Conservation (phyloP, 345 rosid species). For the Eucalyptus marginata region DNA sequence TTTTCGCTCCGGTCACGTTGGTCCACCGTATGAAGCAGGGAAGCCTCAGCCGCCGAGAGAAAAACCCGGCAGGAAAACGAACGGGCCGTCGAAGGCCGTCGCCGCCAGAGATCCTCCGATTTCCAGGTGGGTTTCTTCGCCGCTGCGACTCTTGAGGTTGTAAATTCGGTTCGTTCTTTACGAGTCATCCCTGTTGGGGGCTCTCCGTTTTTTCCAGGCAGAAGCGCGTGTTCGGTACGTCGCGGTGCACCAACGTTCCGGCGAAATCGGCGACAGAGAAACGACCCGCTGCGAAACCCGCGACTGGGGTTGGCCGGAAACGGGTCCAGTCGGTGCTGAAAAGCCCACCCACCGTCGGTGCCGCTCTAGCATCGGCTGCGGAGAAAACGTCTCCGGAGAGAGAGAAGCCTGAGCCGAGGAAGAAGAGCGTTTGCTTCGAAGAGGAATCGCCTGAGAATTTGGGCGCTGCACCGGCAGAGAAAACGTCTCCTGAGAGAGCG, state of each 20-base stretch:
- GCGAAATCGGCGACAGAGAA: background rate
- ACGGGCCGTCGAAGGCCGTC: background rate
- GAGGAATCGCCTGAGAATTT: background rate
- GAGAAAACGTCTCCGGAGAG: background rate
- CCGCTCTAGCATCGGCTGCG: background rate
- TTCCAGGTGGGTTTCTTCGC: background rate
- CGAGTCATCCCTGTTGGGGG: background rate
- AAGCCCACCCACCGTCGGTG: background rate
- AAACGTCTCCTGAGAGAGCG: background rate
- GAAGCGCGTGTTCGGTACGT: conserved; percentile 1
- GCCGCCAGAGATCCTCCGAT: background rate
- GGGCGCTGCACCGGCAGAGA: background rate
- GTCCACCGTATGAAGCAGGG: background rate
- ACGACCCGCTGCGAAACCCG: background rate
- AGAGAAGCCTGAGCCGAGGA: background rate
- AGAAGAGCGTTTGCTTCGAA: background rate
- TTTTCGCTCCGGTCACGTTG: background rate
- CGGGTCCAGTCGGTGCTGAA: background rate
- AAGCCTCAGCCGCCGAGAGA: background rate
- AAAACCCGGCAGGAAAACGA: background rate
- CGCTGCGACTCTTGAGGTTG: background rate
- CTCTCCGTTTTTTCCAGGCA: background rate
- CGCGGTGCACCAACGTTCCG: background rate
- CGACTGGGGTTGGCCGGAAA: background rate
- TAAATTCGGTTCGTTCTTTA: background rate